These are phyloP conservation scores for Russula virescens DNA, from an alignment of 768 basidiomycete species.

Conservation along the genomic window DNA sequence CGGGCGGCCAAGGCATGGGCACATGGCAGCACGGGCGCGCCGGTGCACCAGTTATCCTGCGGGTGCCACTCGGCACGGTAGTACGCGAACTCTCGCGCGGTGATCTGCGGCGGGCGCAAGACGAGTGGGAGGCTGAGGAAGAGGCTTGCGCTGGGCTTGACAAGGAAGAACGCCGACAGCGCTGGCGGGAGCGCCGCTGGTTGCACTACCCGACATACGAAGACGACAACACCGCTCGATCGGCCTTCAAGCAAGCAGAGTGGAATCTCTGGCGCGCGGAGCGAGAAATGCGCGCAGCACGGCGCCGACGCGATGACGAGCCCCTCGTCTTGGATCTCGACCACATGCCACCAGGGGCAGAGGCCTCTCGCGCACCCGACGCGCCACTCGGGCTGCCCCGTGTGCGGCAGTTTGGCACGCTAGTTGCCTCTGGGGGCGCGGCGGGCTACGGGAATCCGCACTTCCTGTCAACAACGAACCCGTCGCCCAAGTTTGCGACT, in stretches of 20 bases:
- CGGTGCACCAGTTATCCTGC: slow-evolving; percentile 65
- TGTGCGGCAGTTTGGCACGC: slow-evolving; percentile 49
- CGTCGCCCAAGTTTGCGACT: slow-evolving; percentile 84
- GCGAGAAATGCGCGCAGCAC: slow-evolving; percentile 47
- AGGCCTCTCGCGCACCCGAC: slow-evolving; percentile 37
- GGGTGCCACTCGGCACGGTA: slow-evolving; percentile 87
- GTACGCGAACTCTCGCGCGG: slow-evolving; percentile 67
- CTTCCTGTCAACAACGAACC: slow-evolving; percentile 60
- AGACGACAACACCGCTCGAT: slow-evolving; percentile 56
- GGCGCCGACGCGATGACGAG: slow-evolving; percentile 38
- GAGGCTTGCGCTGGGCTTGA: slow-evolving; percentile 47
- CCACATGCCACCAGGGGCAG: slow-evolving; percentile 36
- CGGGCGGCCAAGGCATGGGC: slow-evolving; percentile 73
- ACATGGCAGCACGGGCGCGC: slow-evolving; percentile 81
- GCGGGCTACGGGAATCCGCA: slow-evolving; percentile 90
- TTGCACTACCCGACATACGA: slow-evolving; percentile 70
- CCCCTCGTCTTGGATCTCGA: slow-evolving; percentile 59
- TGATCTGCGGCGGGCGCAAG: slow-evolving; percentile 57
- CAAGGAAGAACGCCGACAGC: slow-evolving; percentile 44
- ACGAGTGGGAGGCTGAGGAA: slow-evolving; percentile 72
- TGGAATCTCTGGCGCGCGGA: slow-evolving; percentile 53
- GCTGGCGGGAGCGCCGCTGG: slow-evolving; percentile 64
- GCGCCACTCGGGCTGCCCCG: slow-evolving; percentile 60
- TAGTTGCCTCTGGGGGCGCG: slow-evolving; percentile 69
- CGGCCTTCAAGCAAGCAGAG: slow-evolving; percentile 70